Percentiles rank a stretch among this genome's conserved stretches.
Evolutionary conservation across 2,329 filamentous ascomycete species (phyloP).

Genomic region (Stenocarpella maydis): DNA sequence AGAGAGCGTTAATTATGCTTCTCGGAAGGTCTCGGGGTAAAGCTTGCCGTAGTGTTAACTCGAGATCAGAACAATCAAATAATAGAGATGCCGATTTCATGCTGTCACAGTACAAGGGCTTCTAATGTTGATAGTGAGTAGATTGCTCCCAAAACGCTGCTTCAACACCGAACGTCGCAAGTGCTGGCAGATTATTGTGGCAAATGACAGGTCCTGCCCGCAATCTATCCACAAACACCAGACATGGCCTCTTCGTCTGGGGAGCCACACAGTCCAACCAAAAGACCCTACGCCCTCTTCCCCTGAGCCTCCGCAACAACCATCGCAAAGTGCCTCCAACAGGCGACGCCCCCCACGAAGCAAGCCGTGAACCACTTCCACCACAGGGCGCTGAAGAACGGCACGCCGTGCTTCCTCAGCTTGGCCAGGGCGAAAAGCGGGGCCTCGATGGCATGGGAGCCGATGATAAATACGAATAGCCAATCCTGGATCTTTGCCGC

Average conservation of each 20-base stretch:
- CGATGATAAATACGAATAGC: background rate
- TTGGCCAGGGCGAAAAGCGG: conserved; percentile 28
- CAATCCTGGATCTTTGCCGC: conserved; percentile 22
- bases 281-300: background rate
- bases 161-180: too few relatives aligned
- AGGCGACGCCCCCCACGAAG: background rate
- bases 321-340: conserved; percentile 27
- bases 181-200: too few relatives aligned
- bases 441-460: conserved; percentile 22
- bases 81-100: too few relatives aligned
- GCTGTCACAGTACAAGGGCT: too few relatives aligned
- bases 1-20: too few relatives aligned
- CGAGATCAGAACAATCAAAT: too few relatives aligned
- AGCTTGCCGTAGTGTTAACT: too few relatives aligned
- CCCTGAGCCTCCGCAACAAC: conserved; percentile 17
- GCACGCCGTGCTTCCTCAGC: conserved; percentile 31
- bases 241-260: background rate
- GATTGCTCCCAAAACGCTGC: too few relatives aligned
- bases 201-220: too few relatives aligned
- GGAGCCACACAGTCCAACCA: too few relatives aligned
- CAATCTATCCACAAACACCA: background rate
- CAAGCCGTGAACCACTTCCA: conserved; percentile 25
- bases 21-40: too few relatives aligned
- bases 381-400: conserved; percentile 27
- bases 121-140: too few relatives aligned